Base-by-base conservation (phyloP, 495 filamentous ascomycete species). In the Amniculicola lignicola region DNA sequence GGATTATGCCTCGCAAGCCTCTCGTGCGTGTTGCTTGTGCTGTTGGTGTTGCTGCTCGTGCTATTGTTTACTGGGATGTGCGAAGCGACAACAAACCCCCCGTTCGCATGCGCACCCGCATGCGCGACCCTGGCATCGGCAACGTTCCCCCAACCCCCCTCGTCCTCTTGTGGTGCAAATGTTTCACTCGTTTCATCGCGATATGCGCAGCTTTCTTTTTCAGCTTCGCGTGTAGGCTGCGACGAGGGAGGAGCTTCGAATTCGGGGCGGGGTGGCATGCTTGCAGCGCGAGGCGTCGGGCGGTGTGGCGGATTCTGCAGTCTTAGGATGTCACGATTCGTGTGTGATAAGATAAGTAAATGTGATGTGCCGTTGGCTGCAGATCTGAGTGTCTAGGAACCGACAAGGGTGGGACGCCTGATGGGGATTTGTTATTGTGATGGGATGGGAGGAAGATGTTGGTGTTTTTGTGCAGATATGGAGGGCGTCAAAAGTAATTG, bases 311-410 rank as follows among this genome's bases (percentile, higher is more conserved):
- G 11, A n/a, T n/a, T n/a, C n/a, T n/a, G n/a, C n/a, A n/a, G n/a
- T n/a, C n/a, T n/a, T n/a, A n/a, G n/a, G n/a, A n/a, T n/a, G n/a
- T n/a, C n/a, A n/a, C n/a, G n/a, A n/a, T n/a, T n/a, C n/a, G 49
- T 24, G 18, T 52, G 49, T 52, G 49, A 52, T 52, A 52, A 41
- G 52, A 56, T 45, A 41, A 40, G 37, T n/a, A n/a, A n/a, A n/a
- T n/a, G n/a, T n/a, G n/a, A n/a, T n/a, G 29, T 37, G 33, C 37
- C 35, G 31, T n/a, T 16, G 16, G 19, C 12, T 14, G 31, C 19
- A 18, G 19, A 1, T 39, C 12, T 51, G 28, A 33, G 19, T 16
- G n/a, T 2, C 33, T 24, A 3, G 29, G n/a, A 25, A 31, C 43
- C 43, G 28, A 12, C 40, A 25, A 16, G 6, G n/a, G 21, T 25